These are phyloP conservation scores for Mollisia scopiformis DNA, from an alignment of 2,329 filamentous ascomycete species.

Conservation along the genomic window DNA sequence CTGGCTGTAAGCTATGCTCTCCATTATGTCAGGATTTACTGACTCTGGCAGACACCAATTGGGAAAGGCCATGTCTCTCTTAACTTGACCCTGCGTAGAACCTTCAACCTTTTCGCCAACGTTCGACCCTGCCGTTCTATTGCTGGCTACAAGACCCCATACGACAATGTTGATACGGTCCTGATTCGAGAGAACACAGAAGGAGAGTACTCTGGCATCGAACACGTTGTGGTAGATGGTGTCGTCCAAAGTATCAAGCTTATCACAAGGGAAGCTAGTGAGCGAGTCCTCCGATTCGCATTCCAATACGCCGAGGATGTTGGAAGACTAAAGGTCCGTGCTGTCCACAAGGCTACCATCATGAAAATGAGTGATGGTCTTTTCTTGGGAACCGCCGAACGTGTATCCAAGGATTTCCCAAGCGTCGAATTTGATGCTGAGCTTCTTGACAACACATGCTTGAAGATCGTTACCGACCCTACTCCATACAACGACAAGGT, in stretches of 20 bases:
- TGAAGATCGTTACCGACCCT: slow-evolving; percentile 98
- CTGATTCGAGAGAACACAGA: slow-evolving; percentile 99
- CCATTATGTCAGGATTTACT: slow-evolving; percentile 19
- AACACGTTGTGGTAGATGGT: slow-evolving; percentile 96
- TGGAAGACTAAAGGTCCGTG: slow-evolving; percentile 94
- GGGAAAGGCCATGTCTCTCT: slow-evolving; percentile 99
- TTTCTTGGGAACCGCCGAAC: slow-evolving; percentile 84
- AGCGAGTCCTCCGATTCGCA: slow-evolving; percentile 94
- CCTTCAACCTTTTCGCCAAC: slow-evolving; percentile 99
- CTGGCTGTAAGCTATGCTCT: slow-evolving; percentile 71
- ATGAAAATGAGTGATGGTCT: slow-evolving; percentile 99
- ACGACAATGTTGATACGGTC: slow-evolving; percentile 95
- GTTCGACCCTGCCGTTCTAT: slow-evolving; percentile 97
- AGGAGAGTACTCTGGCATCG: slow-evolving; percentile 99
- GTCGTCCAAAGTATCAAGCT: slow-evolving; percentile 99
- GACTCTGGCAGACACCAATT: slow-evolving; percentile 72
- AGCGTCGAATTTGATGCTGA: slow-evolving; percentile 96
- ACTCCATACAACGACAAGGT: slow-evolving; percentile 99
- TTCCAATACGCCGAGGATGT: slow-evolving; percentile 97
- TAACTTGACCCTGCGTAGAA: slow-evolving; percentile 96
- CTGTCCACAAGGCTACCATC: slow-evolving; percentile 99
- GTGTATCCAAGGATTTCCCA: slow-evolving; percentile 94
- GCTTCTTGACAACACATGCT: slow-evolving; percentile 97
- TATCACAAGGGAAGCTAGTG: slow-evolving; percentile 91
- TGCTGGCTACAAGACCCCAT: slow-evolving; percentile 96